phyloP scores from a whole-genome alignment of 2,329 filamentous ascomycete species.

The Sphaerulina musiva region DNA sequence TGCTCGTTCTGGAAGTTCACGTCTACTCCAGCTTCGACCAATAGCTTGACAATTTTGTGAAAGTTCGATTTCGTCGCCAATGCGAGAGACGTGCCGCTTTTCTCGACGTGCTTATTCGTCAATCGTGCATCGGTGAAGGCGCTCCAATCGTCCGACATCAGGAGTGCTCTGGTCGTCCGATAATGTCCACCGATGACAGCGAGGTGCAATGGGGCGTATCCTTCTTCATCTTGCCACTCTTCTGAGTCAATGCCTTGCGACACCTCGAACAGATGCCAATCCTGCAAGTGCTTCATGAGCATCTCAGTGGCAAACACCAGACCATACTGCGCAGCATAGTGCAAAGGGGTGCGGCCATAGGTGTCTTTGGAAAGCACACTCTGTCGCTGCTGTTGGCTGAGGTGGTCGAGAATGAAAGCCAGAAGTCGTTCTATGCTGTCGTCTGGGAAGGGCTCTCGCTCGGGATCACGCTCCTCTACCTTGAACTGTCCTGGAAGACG shows the following conservation, averaged over 20 bases:
- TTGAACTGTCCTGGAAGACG: conserved; percentile 56
- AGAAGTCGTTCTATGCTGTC: conserved; percentile 70
- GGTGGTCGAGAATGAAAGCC: conserved; percentile 56
- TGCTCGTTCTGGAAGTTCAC: conserved; percentile 88
- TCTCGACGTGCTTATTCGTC: conserved; percentile 62
- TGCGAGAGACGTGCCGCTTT: conserved; percentile 80
- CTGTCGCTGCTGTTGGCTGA: conserved; percentile 60
- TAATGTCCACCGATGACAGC: conserved; percentile 88
- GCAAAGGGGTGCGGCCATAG: conserved; percentile 76
- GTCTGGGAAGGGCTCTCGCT: conserved; percentile 56
- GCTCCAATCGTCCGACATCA: conserved; percentile 54
- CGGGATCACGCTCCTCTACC: conserved; percentile 56
- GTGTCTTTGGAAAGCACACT: conserved; percentile 66
- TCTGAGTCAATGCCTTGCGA: conserved; percentile 78
- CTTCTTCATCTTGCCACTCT: conserved; percentile 87
- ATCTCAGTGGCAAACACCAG: conserved; percentile 85
- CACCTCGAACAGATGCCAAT: conserved; percentile 81
- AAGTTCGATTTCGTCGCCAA: conserved; percentile 86
- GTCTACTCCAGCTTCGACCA: conserved; percentile 84
- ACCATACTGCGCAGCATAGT: conserved; percentile 92
- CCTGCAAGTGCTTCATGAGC: conserved; percentile 80
- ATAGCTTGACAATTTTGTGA: conserved; percentile 71
- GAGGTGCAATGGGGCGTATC: conserved; percentile 83
- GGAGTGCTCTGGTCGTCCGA: conserved; percentile 71
- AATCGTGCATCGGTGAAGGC: conserved; percentile 42